Base-by-base conservation (phyloP, 202 grass and related monocot species). In the Dendrocalamus latiflorus region DNA sequence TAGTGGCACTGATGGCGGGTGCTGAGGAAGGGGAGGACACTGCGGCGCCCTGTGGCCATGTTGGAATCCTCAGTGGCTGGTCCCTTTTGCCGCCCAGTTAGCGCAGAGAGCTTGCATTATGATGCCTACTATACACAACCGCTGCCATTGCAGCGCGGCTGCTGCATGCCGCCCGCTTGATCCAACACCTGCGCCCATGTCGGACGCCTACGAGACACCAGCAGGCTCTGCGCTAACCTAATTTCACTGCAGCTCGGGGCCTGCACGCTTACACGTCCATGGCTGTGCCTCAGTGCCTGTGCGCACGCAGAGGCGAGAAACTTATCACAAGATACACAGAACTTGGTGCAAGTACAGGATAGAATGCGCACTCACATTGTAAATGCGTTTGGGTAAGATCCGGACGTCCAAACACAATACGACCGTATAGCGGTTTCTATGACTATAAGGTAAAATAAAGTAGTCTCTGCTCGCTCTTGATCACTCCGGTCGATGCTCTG, bases 121-220 rank as follows among this genome's bases (percentile, higher is more conserved):
- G 76, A 72, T 79, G 72, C 16, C 54, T 30, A 41, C 26, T 28
- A 65, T n/a, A n/a, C 20, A 25, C n/a, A 21, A 10, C n/a, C 13
- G 41, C 69, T 72, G 14, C 43, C 54, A 72, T 72, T 44, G 64
- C 68, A 47, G 42, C 75, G 30, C 25, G 14, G 5, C 21, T 50
- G 51, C 53, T 14, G 24, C 24, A 6, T 14, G 57, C 64, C 60
- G 65, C 56, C 59, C 34, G 76, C 16, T 44, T 43, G 84, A 81
- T 86, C 84, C 69, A 58, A 75, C 58, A 17, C 41, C 70, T 54
- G 71, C 63, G 41, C 33, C 15, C 85, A 47, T 87, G 85, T 82
- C 78, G 78, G 71, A 59, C 43, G 78, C 78, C 55, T 66, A 66
- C 85, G 70, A 81, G 85, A 81, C 85, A 87, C 51, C 62, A 21